Conservation (phyloP, 129 eudicot species). For the Flaveria ramosissima region DNA sequence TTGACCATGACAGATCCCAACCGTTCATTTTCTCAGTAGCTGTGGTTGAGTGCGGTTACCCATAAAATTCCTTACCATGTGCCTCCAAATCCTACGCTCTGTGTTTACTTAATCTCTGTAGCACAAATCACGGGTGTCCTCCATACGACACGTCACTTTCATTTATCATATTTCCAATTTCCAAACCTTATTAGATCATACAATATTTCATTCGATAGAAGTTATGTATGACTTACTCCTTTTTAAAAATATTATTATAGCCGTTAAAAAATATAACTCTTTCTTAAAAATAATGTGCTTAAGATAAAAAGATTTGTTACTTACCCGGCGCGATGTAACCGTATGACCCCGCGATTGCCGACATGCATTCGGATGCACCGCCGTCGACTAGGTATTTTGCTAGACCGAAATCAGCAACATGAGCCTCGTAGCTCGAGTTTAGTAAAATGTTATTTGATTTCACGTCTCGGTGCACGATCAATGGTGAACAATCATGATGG, state of each 20-base stretch:
- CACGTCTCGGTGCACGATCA: conserved; percentile 89
- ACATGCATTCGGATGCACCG: conserved; percentile 87
- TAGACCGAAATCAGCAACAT: conserved; percentile 93
- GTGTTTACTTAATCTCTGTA: conserved; percentile 20
- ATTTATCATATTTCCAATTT: not conserved
- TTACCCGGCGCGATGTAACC: conserved; percentile 99
- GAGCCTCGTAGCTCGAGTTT: conserved; percentile 77
- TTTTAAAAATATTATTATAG: no score
- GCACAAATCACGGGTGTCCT: conserved; percentile 44
- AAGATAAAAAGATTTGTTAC: conserved; percentile 11
- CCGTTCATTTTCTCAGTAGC: conserved; percentile 27
- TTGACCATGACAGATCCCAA: conserved; percentile 31
- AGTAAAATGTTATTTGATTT: conserved; percentile 82
- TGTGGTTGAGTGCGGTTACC: conserved; percentile 42
- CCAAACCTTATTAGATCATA: not conserved
- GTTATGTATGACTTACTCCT: not conserved
- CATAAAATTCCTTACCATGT: conserved; percentile 35
- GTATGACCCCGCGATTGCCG: conserved; percentile 92
- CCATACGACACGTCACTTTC: conserved; percentile 39
- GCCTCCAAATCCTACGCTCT: conserved; percentile 35
- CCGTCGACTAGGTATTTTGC: conserved; percentile 86
- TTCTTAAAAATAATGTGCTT: not conserved
- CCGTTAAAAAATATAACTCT: no score
- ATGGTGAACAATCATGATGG: conserved; percentile 93
- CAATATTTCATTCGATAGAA: not conserved